Evolutionary conservation across 2,329 filamentous ascomycete genomes (phyloP).

Genomic region (Hirsutella rhossiliensis): DNA sequence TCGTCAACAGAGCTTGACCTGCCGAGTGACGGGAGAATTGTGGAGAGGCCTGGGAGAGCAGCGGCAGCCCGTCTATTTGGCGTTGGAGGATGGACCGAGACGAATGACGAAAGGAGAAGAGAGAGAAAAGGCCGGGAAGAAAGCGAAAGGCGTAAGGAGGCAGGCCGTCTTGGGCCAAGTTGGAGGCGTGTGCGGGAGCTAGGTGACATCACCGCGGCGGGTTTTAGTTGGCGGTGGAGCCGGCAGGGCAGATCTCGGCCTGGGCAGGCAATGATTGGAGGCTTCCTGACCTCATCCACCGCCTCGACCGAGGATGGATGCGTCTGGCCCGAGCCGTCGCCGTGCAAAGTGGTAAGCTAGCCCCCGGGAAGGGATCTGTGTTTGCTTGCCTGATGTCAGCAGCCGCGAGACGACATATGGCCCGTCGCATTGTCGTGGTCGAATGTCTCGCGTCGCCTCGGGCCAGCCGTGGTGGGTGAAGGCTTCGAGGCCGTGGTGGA

Average conservation of each 20-base stretch:
- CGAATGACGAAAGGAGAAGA: no score
- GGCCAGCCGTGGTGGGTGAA: no score
- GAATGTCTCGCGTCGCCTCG: no score
- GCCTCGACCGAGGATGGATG: slow-evolving; percentile 1
- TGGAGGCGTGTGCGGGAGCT: background rate
- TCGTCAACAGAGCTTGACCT: background rate
- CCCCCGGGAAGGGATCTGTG: background rate
- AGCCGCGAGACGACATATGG: background rate
- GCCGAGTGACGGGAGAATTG: no score
- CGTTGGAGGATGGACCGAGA: background rate
- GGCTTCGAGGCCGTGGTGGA: no score
- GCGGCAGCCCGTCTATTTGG: background rate
- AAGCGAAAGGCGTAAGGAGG: no score
- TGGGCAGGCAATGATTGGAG: background rate
- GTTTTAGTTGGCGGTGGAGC: background rate
- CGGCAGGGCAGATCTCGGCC: background rate
- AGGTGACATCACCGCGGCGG: background rate
- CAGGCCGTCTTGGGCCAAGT: background rate
- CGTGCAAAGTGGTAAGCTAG: background rate
- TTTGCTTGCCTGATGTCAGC: background rate
- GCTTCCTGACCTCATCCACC: slow-evolving; percentile 2
- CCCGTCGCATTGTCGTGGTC: no score
- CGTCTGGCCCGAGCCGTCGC: background rate
- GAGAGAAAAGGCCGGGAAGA: no score
- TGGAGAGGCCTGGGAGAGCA: no score